Evolutionary conservation across 306 rosid species (phyloP).

Genomic region (Canavalia gladiata): DNA sequence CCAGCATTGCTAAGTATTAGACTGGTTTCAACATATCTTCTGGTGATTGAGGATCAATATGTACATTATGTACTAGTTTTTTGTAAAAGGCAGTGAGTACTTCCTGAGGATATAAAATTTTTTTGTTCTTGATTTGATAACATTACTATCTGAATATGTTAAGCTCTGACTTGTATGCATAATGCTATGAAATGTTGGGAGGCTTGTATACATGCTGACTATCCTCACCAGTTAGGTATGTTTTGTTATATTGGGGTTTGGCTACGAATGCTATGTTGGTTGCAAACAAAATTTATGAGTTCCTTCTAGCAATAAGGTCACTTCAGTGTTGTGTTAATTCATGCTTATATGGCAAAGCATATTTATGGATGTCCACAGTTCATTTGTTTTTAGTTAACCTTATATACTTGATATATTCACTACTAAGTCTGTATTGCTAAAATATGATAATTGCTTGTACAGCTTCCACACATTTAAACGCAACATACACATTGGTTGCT

Average conservation of each 20-base stretch:
- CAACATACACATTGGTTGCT: constrained; percentile 85
- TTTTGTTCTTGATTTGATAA: not conserved
- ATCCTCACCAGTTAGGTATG: constrained; percentile 27
- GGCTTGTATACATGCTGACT: not conserved
- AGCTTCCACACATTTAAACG: constrained; percentile 86
- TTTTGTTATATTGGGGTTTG: constrained; percentile 9
- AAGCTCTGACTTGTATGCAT: not conserved
- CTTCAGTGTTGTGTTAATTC: not conserved
- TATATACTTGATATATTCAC: constrained; percentile 21
- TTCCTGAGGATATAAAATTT: not conserved
- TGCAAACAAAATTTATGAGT: not conserved
- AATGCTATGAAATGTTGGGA: not conserved
- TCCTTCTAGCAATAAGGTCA: constrained; percentile 25
- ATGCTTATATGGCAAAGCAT: constrained; percentile 1
- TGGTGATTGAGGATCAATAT: constrained; percentile 13
- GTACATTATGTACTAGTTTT: constrained; percentile 20
- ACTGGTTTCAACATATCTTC: constrained; percentile 16
- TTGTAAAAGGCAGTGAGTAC: not conserved
- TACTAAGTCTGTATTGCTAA: constrained; percentile 38
- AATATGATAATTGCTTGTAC: constrained; percentile 49
- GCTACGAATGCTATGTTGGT: constrained; percentile 1
- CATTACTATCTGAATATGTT: not conserved
- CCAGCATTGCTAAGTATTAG: constrained; percentile 9
- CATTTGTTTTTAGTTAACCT: constrained; percentile 5
- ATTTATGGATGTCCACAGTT: constrained; percentile 12